These are phyloP conservation scores for Galerina sulciceps DNA, from an alignment of 768 basidiomycete species.

Conservation along the genomic window DNA sequence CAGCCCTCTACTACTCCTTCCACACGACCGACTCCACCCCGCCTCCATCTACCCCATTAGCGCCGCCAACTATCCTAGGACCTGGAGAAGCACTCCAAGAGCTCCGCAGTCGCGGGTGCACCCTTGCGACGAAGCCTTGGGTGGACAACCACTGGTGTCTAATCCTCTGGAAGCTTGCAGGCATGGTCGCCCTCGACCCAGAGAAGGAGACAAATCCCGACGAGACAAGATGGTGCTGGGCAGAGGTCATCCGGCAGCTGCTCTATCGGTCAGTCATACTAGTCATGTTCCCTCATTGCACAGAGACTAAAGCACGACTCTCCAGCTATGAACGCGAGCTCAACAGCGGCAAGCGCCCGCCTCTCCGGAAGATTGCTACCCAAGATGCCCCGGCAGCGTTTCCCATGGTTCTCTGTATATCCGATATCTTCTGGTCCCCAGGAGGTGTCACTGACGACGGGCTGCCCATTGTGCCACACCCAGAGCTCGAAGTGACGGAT, in stretches of 20 bases:
- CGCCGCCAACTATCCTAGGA: slow-evolving; percentile 40
- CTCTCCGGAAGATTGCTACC: slow-evolving; percentile 79
- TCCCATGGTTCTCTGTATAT: slow-evolving; percentile 87
- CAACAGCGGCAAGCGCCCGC: slow-evolving; percentile 76
- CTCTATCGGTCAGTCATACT: slow-evolving; percentile 69
- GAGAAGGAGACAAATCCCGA: slow-evolving; percentile 48
- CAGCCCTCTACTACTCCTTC: slow-evolving; percentile 66
- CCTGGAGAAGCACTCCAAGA: slow-evolving; percentile 59
- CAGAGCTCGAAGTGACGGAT: slow-evolving; percentile 90
- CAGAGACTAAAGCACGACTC: background rate
- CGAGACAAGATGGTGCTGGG: slow-evolving; percentile 78
- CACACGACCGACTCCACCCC: slow-evolving; percentile 41
- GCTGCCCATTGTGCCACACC: slow-evolving; percentile 39
- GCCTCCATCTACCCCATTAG: slow-evolving; percentile 19
- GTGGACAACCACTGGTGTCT: slow-evolving; percentile 90
- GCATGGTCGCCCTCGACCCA: slow-evolving; percentile 79
- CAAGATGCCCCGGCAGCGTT: slow-evolving; percentile 79
- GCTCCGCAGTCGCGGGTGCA: slow-evolving; percentile 62
- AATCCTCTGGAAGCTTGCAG: slow-evolving; percentile 94
- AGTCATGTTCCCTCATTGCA: background rate
- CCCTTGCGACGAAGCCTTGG: slow-evolving; percentile 77
- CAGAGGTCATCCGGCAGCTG: slow-evolving; percentile 81
- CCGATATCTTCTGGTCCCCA: slow-evolving; percentile 64
- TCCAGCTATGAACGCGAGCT: slow-evolving; percentile 88
- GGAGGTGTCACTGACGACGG: slow-evolving; percentile 40